Evolutionary conservation across 2,329 filamentous ascomycete genomes (phyloP), one percentile per base, ranked within the genome.

Genomic region (Cryoendolithus antarcticus): DNA sequence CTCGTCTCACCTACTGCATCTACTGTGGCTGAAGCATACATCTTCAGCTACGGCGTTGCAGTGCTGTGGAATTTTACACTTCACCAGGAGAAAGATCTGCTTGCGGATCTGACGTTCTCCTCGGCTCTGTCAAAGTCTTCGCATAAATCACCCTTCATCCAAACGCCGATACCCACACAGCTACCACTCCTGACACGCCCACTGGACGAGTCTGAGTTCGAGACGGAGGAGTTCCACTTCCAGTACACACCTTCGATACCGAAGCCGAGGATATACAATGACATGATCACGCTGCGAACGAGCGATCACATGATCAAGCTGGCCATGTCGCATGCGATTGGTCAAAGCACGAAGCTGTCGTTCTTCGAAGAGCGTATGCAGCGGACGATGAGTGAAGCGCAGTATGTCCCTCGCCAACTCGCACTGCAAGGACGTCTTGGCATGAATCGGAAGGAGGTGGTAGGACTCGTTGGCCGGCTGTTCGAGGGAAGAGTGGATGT

Each of bases 31-130:
- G 91, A 98, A 63, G 85, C 96, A 76, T 96, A 94, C 57, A 81
- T 98, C 51, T 96, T 93, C 61, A 89, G 84, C 10, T 98, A 98
- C 56, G 91, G 91, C 12, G 89, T 98, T 1, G 89, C 91, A 0
- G 91, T 98, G 4, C 94, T 98, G 59, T 98, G 91, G 91, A 98
- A 98, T 60, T 95, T 98, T 52, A 89, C 85, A 8, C 88, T 94
- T 60, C 75, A 81, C 48, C 91, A 98, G 59, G 91, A 98, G 60
- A 95, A 94, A 62, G 88, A 95, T 53, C 85, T 96, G 34, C 73
- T 98, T 13, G 91, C 91, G 30, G 91, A 98, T 60, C 68, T 98
- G 39, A 91, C 86, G 1, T 96, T 98, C 62, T 84, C 84, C 8
- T 51, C 53, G 8, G 44, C 49, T 10, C 24, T 8, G 7, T 42